These are phyloP conservation scores for Alisma plantagoaquatica DNA, from an alignment of 106 monocot genomes.

Conservation along the genomic window DNA sequence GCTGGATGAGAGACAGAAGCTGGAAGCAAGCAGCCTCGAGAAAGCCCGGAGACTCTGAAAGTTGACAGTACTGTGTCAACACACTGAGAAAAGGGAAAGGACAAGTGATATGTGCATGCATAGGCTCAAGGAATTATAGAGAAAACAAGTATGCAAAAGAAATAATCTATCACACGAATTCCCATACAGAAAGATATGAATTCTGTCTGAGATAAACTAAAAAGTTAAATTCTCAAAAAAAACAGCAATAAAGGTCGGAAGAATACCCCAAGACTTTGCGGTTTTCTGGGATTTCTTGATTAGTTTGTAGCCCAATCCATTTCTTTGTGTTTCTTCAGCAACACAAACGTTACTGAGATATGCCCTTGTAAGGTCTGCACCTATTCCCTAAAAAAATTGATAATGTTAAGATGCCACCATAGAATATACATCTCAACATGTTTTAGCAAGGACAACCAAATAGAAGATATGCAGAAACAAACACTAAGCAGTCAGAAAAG, in stretches of 20 bases:
- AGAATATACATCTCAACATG: not conserved
- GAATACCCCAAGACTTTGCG: constrained; percentile 62
- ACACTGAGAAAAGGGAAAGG: constrained; percentile 5
- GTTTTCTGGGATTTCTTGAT: constrained; percentile 50
- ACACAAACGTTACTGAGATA: constrained; percentile 90
- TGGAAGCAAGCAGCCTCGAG: too few relatives aligned
- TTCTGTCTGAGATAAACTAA: not conserved
- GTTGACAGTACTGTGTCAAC: too few relatives aligned
- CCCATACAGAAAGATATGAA: too few relatives aligned
- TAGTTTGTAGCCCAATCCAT: constrained; percentile 58
- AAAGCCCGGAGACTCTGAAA: too few relatives aligned
- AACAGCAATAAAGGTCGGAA: not conserved
- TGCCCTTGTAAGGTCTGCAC: constrained; percentile 32
- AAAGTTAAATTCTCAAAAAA: not conserved
- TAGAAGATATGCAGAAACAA: not conserved
- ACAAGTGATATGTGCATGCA: constrained; percentile 4
- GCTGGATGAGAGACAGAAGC: too few relatives aligned
- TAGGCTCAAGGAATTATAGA: not conserved
- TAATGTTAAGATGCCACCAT: too few relatives aligned
- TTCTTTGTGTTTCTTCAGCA: constrained; percentile 72
- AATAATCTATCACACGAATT: not conserved
- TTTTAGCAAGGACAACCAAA: not conserved
- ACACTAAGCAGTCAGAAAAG: not conserved
- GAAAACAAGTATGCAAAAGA: not conserved
- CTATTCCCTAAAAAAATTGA: too few relatives aligned